Percentiles rank a stretch among this genome's conserved stretches.
phyloP scores from a whole-genome alignment of 2,329 filamentous ascomycete genomes.

The Pseudogymnoascus sp. region DNA sequence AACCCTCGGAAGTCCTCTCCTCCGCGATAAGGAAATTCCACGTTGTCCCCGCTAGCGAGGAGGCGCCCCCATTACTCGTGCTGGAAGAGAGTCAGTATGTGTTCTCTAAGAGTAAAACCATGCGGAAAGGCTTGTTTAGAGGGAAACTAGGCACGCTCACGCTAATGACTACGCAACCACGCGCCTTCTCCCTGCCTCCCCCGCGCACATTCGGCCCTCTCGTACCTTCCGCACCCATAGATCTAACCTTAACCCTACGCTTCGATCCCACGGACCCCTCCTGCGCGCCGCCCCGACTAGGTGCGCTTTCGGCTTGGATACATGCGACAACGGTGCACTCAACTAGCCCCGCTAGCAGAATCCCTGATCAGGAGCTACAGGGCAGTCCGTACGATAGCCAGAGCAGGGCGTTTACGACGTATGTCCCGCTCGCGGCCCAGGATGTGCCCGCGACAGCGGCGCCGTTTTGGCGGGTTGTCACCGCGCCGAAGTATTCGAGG shows the following conservation, averaged over 20 bases:
- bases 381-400: not conserved
- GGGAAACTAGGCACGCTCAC: conserved; percentile 28
- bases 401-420: not conserved
- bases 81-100: conserved; percentile 16
- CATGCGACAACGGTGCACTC: not conserved
- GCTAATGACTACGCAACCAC: conserved; percentile 23
- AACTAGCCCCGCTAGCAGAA: not conserved
- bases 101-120: conserved; percentile 22
- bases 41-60: conserved; percentile 22
- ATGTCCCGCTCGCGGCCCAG: not conserved
- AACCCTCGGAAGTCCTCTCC: not conserved
- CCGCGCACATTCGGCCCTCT: not conserved
- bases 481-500: conserved; percentile 17
- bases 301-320: not conserved
- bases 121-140: conserved; percentile 28
- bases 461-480: not conserved
- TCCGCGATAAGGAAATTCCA: conserved; percentile 17
- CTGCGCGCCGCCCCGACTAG: not conserved
- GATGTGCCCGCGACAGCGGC: not conserved
- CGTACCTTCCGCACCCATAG: not conserved
- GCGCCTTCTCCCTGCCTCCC: conserved; percentile 13
- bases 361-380: not conserved
- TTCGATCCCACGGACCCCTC: not conserved
- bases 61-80: conserved; percentile 26
- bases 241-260: not conserved